Base-by-base conservation (phyloP, 1,139 yeast genomes). In the Scheffersomyces cryptocercus region DNA sequence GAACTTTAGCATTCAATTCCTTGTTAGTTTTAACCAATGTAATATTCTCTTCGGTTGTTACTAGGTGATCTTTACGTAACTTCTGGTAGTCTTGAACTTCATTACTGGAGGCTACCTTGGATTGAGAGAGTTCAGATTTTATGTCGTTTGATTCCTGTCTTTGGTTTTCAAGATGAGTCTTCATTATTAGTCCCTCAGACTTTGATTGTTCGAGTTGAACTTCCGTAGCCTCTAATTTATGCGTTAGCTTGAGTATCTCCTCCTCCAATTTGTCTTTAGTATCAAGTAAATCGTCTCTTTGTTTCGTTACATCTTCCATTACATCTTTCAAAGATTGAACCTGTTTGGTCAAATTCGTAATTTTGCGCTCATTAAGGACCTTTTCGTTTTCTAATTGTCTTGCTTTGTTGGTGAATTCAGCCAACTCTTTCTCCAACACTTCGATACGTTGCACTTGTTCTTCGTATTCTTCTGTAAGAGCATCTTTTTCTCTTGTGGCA, bases 381-480 rank as follows among this genome's bases (percentile, higher is more conserved):
- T 59, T 70, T 52, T 62, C 83, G 67, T 59, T 78, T 59, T 67
- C 70, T 24, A 79, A 67, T 13, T 61, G 67, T 44, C 79, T 78
- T 42, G 76, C 70, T 52, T 77, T 81, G 16, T 68, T 69, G 44
- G 71, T 70, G 42, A 81, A 59, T 11, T 75, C 78, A 9, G 70
- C 74, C 8, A 74, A 61, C 13, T 72, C 53, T 24, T 59, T 65
- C 33, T 75, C 75, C 44, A 81, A 67, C 42, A 75, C 76, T 13
- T 78, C 79, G 44, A 79, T 79, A 46, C 80, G 82, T 36, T 71
- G 74, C 7, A 74, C 56, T 39, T 81, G 61, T 29, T 77, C 79
- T 24, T 70, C 73, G 39, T 79, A 70, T 46, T 82, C 84, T 29
- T 71, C 67, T 41, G 82, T 84, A 33, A 80, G 67, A 13, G 78